These are phyloP conservation scores for Colletotrichum destructivum DNA, from an alignment of 2,329 filamentous ascomycete genomes.

Conservation along the genomic window DNA sequence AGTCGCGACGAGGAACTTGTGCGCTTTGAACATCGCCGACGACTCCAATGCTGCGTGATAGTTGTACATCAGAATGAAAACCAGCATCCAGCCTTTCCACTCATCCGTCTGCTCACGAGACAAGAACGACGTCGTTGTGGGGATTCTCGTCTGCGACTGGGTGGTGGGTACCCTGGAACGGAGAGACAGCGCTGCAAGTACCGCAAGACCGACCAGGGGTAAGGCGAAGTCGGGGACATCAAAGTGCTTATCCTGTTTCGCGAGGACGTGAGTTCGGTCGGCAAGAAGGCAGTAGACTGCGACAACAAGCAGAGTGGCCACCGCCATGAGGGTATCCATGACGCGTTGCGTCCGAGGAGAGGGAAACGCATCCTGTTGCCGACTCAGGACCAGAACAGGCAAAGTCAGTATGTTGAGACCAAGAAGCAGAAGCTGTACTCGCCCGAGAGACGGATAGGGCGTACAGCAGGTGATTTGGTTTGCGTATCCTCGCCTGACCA, in stretches of 20 bases:
- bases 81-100: slow-evolving; percentile 78
- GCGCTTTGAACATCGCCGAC: slow-evolving; percentile 68
- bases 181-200: slow-evolving; percentile 43
- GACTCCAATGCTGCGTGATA: slow-evolving; percentile 66
- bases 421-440: slow-evolving; percentile 47
- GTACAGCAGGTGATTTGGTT: slow-evolving; percentile 68
- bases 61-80: slow-evolving; percentile 67
- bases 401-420: slow-evolving; percentile 38
- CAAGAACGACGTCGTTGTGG: slow-evolving; percentile 49
- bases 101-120: slow-evolving; percentile 73
- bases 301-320: slow-evolving; percentile 45
- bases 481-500: slow-evolving; percentile 54
- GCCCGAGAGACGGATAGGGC: slow-evolving; percentile 55
- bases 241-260: slow-evolving; percentile 66
- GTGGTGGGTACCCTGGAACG: slow-evolving; percentile 9
- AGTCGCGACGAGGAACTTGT: slow-evolving; percentile 67
- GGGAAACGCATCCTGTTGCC: slow-evolving; percentile 43
- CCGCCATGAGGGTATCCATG: slow-evolving; percentile 47
- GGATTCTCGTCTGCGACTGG: neutral
- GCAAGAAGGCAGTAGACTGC: slow-evolving; percentile 65
- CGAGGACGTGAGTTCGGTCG: slow-evolving; percentile 68
- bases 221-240: slow-evolving; percentile 47
- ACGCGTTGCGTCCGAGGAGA: slow-evolving; percentile 44
- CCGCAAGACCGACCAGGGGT: slow-evolving; percentile 45
- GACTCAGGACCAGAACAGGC: slow-evolving; percentile 32